Conservation (phyloP, 495 filamentous ascomycete genomes). For the Hyaloscypha finlandica region DNA sequence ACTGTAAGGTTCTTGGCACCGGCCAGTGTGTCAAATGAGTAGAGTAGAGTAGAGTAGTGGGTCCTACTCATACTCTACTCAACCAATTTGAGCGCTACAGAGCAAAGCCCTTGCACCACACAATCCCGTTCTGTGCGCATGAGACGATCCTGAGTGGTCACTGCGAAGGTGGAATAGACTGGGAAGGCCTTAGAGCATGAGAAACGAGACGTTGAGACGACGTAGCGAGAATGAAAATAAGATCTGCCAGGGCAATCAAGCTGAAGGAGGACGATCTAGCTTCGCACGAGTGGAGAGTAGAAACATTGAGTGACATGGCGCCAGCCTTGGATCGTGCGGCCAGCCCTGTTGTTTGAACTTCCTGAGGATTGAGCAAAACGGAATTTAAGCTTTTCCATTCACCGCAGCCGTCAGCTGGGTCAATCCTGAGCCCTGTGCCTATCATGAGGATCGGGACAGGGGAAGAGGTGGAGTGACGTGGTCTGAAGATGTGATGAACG, state of each 20-base stretch:
- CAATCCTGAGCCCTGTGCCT: too few relatives aligned
- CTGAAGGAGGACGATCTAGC: background rate
- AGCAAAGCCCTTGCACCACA: background rate
- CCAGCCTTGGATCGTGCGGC: constrained; percentile 8
- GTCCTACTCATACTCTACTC: too few relatives aligned
- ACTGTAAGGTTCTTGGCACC: constrained; percentile 4
- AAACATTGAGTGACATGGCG: constrained; percentile 10
- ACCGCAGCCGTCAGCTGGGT: background rate
- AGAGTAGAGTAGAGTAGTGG: too few relatives aligned
- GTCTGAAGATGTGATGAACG: background rate
- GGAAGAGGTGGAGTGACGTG: background rate
- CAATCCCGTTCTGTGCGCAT: constrained; percentile 2
- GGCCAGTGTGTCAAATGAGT: too few relatives aligned
- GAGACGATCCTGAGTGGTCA: constrained; percentile 8
- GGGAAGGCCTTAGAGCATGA: constrained; percentile 1
- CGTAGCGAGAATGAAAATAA: constrained; percentile 5
- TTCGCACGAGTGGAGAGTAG: background rate
- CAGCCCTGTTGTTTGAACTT: constrained; percentile 4
- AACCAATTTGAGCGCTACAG: too few relatives aligned
- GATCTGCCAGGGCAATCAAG: constrained; percentile 5
- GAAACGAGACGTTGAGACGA: constrained; percentile 11
- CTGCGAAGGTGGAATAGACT: background rate
- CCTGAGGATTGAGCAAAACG: constrained; percentile 20
- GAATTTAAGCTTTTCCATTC: constrained; percentile 5
- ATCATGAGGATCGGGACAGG: background rate